Base-by-base conservation (phyloP, 441 rosid species). In the Adansonia grandidieri region DNA sequence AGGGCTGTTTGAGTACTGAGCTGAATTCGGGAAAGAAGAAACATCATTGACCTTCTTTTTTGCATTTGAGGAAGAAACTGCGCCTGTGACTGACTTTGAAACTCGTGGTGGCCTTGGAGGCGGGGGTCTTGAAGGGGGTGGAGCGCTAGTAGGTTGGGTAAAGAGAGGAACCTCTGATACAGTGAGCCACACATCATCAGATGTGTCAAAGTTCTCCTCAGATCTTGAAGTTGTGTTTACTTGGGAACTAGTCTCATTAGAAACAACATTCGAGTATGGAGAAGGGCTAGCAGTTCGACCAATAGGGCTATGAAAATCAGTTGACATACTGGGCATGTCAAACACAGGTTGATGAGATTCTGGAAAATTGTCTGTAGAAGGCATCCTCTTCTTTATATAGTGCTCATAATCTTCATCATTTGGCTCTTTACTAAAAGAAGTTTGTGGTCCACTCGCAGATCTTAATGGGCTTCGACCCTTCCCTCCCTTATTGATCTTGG, bases 91-190 rank as follows among this genome's bases (percentile, higher is more conserved):
- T 7, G 84, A 78, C 83, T 82, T 88, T n/a, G 84, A 77, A 79
- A 82, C 80, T 63, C 90, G 89, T 60, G 94, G 86, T 63, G 95
- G 98, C 83, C 91, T 87, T 45, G 97, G 96, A 77, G 98, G 98
- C 69, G 99, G 96, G 53, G 99, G 99, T 77, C 99, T 91, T n/a
- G 91, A 84, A 84, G 99, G 99, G 9, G 99, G 98, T 32, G 95
- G 97, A 74, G 96, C 94, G 74, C 82, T 83, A 6, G 97, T 91
- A 69, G 93, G 98, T 80, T 84, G 88, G 5, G 99, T 96, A 84
- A 82, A 90, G 77, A 96, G 93, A 48, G 97, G 97, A 82, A 96
- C 82, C 87, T 96, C 99, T 28, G 96, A 92, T 61, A 96, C 97
- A 22, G 97, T 92, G 37, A 93, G 98, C 99, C 99, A 96, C 63